Evolutionary conservation across 129 eudicot species (phyloP).

Genomic region (Flaveria sonorensis): DNA sequence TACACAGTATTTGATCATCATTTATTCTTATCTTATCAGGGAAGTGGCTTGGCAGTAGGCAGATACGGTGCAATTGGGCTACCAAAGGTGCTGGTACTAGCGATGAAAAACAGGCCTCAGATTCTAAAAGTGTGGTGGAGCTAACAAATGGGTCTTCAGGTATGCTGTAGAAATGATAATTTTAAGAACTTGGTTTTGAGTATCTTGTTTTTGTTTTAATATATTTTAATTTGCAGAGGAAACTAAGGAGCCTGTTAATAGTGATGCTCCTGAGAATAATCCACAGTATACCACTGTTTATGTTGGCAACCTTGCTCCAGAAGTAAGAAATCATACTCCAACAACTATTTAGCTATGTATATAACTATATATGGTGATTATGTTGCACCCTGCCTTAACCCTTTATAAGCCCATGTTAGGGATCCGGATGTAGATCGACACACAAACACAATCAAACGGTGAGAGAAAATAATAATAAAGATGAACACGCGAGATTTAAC

Average conservation of each 20-base stretch:
- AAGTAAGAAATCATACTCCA: conserved; percentile 47
- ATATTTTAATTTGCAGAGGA: conserved; percentile 58
- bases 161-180: neutral
- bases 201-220: conserved; percentile 13
- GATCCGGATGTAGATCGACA: too few species aligned
- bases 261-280: conserved; percentile 89
- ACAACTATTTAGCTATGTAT: conserved; percentile 4
- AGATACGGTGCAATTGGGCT: conserved; percentile 98
- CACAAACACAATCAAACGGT: too few species aligned
- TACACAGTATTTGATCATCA: neutral
- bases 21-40: conserved; percentile 40
- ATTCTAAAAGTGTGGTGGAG: conserved; percentile 86
- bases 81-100: conserved; percentile 82
- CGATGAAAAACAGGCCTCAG: conserved; percentile 81
- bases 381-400: neutral
- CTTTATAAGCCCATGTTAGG: too few species aligned
- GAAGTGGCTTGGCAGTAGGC: conserved; percentile 97
- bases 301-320: conserved; percentile 96
- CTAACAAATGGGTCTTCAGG: conserved; percentile 65
- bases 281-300: conserved; percentile 92
- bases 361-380: conserved; percentile 1
- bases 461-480: too few species aligned
- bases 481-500: too few species aligned
- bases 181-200: conserved; percentile 35
- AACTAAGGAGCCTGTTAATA: conserved; percentile 68